Evolutionary conservation across 169 alveolate species (phyloP).

Genomic region (Cryptosporidium felis): DNA sequence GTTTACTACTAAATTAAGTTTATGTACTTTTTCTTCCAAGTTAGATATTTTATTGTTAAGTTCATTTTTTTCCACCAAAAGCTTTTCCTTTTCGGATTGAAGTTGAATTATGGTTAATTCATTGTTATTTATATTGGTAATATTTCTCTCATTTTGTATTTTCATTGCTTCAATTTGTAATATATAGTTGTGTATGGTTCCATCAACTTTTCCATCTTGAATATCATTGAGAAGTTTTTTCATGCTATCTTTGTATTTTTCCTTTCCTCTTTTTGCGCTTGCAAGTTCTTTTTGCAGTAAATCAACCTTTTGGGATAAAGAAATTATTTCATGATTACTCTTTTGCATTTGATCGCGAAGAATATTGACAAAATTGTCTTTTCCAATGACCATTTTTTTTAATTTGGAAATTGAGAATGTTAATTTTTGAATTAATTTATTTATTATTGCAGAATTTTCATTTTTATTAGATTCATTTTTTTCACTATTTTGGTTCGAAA

Average conservation of each 20-base stretch:
- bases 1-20: slow-evolving; percentile 34
- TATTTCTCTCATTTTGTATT: slow-evolving; percentile 41
- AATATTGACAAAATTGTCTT: slow-evolving; percentile 22
- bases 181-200: slow-evolving; percentile 25
- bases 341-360: slow-evolving; percentile 51
- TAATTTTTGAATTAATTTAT: slow-evolving; percentile 9
- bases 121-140: slow-evolving; percentile 2
- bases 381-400: slow-evolving; percentile 55
- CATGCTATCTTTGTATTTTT: slow-evolving; percentile 61
- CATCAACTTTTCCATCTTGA: slow-evolving; percentile 61
- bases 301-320: slow-evolving; percentile 53
- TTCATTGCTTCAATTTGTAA: slow-evolving; percentile 47
- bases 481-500: not conserved
- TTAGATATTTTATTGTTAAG: not conserved
- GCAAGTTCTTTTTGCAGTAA: slow-evolving; percentile 41
- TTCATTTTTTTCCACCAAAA: slow-evolving; percentile 1
- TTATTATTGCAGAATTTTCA: not conserved
- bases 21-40: slow-evolving; percentile 43
- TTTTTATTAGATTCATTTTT: not conserved
- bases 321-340: slow-evolving; percentile 37
- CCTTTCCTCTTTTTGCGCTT: slow-evolving; percentile 23
- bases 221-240: slow-evolving; percentile 32
- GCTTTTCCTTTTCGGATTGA: slow-evolving; percentile 25
- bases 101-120: slow-evolving; percentile 48
- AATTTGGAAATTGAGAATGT: slow-evolving; percentile 30